phyloP scores from a whole-genome alignment of 345 rosid species.

The Carallia brachiata region DNA sequence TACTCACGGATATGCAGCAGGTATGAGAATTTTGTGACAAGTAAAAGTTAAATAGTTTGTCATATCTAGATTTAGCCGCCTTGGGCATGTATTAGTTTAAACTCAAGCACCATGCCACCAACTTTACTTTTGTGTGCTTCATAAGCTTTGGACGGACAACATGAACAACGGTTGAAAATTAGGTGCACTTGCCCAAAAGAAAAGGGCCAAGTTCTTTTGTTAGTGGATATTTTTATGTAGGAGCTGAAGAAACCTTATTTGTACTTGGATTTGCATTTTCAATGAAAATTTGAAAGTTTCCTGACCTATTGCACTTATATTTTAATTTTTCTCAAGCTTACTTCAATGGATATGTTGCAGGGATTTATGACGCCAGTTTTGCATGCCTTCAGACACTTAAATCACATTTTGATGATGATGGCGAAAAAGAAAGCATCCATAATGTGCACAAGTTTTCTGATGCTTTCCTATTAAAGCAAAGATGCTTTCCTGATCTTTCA shows the following conservation, averaged over 20 bases:
- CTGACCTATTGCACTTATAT: neutral
- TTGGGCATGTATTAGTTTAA: neutral
- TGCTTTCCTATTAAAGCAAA: slow-evolving; percentile 44
- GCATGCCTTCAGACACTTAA: slow-evolving; percentile 66
- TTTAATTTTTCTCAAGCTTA: neutral
- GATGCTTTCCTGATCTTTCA: slow-evolving; percentile 47
- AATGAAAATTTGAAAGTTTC: no score
- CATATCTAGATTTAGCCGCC: neutral
- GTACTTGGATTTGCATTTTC: neutral
- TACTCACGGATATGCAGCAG: slow-evolving; percentile 56
- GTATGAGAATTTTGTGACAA: slow-evolving; percentile 18
- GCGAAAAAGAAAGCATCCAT: neutral
- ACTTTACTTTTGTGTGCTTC: slow-evolving; percentile 7
- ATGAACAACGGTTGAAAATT: neutral
- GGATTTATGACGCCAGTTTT: slow-evolving; percentile 44
- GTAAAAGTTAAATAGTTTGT: neutral
- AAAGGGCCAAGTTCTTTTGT: no score
- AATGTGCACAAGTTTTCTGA: slow-evolving; percentile 36
- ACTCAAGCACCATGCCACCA: slow-evolving; percentile 2
- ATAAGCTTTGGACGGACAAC: neutral
- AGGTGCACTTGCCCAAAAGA: neutral
- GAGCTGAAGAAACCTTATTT: no score
- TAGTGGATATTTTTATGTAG: no score
- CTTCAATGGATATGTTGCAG: neutral
- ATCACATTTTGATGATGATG: slow-evolving; percentile 37